Evolutionary conservation across 1,284 basidiomycete genomes (phyloP).

Genomic region (Cryptococcus sp.): DNA sequence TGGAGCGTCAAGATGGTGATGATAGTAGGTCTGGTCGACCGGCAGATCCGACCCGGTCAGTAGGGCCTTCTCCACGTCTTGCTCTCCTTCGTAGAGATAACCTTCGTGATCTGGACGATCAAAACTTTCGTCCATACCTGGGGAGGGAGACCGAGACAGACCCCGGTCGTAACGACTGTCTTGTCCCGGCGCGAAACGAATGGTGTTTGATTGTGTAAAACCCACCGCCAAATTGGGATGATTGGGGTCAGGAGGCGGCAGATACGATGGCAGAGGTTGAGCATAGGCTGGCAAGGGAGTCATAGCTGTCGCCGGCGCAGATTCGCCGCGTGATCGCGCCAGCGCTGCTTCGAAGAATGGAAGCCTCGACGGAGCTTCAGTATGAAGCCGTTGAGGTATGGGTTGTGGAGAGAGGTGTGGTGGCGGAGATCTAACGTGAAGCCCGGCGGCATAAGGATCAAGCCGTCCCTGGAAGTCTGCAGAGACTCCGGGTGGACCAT

Average conservation of each 20-base stretch:
- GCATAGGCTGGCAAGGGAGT: slow-evolving; percentile 1
- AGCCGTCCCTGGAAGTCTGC: background rate
- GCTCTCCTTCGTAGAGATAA: slow-evolving; percentile 11
- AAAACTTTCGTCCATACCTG: slow-evolving; percentile 29
- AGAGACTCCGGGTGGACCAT: slow-evolving; percentile 10
- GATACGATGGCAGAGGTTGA: slow-evolving; percentile 39
- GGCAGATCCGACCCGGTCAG: slow-evolving; percentile 17
- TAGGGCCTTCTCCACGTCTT: slow-evolving; percentile 40
- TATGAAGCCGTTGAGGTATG: background rate
- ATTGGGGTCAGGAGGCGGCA: slow-evolving; percentile 45
- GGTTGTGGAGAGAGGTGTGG: slow-evolving; percentile 1
- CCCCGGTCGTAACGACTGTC: slow-evolving; percentile 14
- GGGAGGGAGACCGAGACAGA: slow-evolving; percentile 39
- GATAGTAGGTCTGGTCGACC: background rate
- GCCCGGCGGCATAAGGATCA: background rate
- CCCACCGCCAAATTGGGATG: slow-evolving; percentile 44
- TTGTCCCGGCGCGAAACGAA: slow-evolving; percentile 28
- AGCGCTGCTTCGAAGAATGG: slow-evolving; percentile 47
- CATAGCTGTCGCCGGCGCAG: background rate
- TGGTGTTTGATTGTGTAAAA: slow-evolving; percentile 33
- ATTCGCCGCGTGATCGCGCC: slow-evolving; percentile 29
- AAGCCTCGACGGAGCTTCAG: slow-evolving; percentile 7
- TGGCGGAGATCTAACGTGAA: background rate
- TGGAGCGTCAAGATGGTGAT: background rate
- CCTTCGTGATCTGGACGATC: slow-evolving; percentile 9